Evolutionary conservation across 2,329 filamentous ascomycete genomes (phyloP).

Genomic region (Ascochyta fabae): DNA sequence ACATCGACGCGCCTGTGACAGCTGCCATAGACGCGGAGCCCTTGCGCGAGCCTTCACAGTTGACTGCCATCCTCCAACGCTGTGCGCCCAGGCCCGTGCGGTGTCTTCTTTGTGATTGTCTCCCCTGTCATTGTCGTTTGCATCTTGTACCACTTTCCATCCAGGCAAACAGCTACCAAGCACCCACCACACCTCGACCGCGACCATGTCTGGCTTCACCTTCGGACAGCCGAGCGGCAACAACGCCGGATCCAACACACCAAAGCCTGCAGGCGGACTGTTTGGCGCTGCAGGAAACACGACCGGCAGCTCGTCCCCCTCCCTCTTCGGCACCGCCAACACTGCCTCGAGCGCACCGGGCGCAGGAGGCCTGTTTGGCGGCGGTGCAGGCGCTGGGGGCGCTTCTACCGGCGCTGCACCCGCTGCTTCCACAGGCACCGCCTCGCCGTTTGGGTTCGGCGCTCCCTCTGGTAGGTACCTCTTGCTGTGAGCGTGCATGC

Average conservation of each 20-base stretch:
- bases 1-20: constrained; percentile 29
- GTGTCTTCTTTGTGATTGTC: background rate
- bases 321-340: constrained; percentile 36
- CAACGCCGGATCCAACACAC: constrained; percentile 28
- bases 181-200: constrained; percentile 13
- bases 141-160: constrained; percentile 4
- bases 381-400: constrained; percentile 14
- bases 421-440: constrained; percentile 22
- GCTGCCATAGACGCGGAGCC: constrained; percentile 17
- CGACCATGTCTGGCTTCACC: constrained; percentile 38
- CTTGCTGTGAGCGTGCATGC: background rate
- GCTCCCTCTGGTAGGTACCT: constrained; percentile 20
- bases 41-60: constrained; percentile 17
- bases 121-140: constrained; percentile 5
- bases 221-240: constrained; percentile 41
- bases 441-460: constrained; percentile 29
- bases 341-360: constrained; percentile 28
- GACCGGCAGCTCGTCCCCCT: constrained; percentile 31
- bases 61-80: constrained; percentile 4
- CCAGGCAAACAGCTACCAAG: constrained; percentile 27
- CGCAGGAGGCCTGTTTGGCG: constrained; percentile 24
- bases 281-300: constrained; percentile 35
- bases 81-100: constrained; percentile 7
- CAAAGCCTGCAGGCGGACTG: constrained; percentile 36
- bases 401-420: constrained; percentile 17